A percentile compares a stretch with the other conserved stretches of the same genome.
Conservation (phyloP, 2,329 filamentous ascomycete species). For the Fusarium pseudocircinatum region DNA sequence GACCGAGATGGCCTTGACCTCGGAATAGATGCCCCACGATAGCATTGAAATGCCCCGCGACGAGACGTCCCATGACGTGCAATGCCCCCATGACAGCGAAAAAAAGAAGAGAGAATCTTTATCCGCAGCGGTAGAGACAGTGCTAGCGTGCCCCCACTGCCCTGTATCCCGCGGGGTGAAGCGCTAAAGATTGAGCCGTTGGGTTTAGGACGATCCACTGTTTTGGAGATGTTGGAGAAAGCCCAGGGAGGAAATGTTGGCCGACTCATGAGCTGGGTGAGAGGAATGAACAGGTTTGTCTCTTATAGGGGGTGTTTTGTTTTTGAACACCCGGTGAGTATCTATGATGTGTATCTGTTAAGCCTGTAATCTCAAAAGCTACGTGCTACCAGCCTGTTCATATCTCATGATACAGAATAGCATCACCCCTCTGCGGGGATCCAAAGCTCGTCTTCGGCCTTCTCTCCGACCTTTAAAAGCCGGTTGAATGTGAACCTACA, state of each 20-base stretch:
- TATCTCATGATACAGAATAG: too few species aligned
- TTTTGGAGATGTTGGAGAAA: constrained; percentile 33
- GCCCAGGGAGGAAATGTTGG: constrained; percentile 12
- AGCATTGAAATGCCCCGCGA: constrained; percentile 11
- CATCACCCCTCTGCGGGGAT: constrained; percentile 20
- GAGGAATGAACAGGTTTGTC: neutral
- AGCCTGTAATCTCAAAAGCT: neutral
- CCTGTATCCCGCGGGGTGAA: constrained; percentile 27
- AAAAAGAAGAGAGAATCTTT: constrained; percentile 10
- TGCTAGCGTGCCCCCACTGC: constrained; percentile 24
- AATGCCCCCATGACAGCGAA: constrained; percentile 29
- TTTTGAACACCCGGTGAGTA: rapidly evolving
- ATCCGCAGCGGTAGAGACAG: neutral
- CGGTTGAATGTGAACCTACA: constrained; percentile 1
- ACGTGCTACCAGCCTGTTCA: neutral
- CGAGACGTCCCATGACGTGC: constrained; percentile 26
- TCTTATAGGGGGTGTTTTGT: too few species aligned
- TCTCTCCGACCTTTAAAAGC: constrained; percentile 24
- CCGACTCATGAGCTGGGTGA: neutral
- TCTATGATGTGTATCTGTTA: neutral
- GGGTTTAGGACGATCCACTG: constrained; percentile 1
- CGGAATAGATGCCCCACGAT: constrained; percentile 28
- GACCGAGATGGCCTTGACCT: constrained; percentile 22
- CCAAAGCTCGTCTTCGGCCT: constrained; percentile 13
- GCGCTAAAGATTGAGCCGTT: constrained; percentile 12